Base-by-base conservation (phyloP, 2,329 filamentous ascomycete genomes). In the Aspergillus jensenii region DNA sequence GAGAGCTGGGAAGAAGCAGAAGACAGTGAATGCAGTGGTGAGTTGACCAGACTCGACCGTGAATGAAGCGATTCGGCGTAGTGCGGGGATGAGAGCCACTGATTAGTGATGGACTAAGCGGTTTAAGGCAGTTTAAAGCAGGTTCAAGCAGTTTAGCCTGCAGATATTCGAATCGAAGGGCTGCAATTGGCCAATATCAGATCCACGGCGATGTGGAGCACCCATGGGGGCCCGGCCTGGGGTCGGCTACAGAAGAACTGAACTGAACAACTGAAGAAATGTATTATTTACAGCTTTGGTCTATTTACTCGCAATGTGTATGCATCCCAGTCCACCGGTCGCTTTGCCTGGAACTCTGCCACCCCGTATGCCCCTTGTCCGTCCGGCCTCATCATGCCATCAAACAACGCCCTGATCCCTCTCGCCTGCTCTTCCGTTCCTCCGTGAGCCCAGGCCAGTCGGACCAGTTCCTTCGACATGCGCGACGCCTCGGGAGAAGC, bases 391-490 rank as follows among this genome's bases (percentile, higher is more conserved):
- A 70, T 72, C 68, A 71, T 72, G n/a, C 61, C 57, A 8, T 67
- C 59, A 35, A 70, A 70, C n/a, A 68, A n/a, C 1, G 17, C 49
- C 50, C 65, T 63, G 25, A 71, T 64, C 0, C 65, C 65, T 6
- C 27, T 37, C 7, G 56, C 59, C 47, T 69, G 68, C 23, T 52
- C 40, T 6, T 64, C 57, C 7, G 19, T 52, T 12, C 64, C 61
- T 4, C 41, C 62, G 50, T 66, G 50, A n/a, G 59, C 61, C 70
- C 68, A 74, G 3, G 63, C 68, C 11, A 67, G 58, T 31, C 60
- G 61, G 9, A 74, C 66, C 19, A 75, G 54, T 21, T 72, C 66
- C 51, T 76, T 77, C n/a, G 65, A 71, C 68, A 73, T 69, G 3
- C 59, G 58, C 1, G 72, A 72, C 2, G 68, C 74, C 41, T 62